Evolutionary conservation across 257 asterid genomes (phyloP).

Genomic region (Fraxinus cuspidata): DNA sequence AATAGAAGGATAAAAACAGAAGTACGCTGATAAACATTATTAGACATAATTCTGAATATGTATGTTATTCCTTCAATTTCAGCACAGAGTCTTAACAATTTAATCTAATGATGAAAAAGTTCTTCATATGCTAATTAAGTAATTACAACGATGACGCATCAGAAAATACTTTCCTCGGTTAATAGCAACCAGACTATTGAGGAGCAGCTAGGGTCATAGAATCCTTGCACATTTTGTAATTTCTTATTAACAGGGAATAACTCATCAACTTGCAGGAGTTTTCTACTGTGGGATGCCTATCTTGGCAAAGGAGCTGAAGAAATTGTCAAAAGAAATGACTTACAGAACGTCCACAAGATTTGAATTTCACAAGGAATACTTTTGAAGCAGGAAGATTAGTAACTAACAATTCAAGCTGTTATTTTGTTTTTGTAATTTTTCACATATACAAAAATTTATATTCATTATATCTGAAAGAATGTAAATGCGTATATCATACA

Average conservation of each 20-base stretch:
- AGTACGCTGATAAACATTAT: not conserved
- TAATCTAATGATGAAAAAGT: not conserved
- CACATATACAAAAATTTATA: slow-evolving; percentile 30
- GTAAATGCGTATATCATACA: slow-evolving; percentile 36
- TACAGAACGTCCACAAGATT: slow-evolving; percentile 76
- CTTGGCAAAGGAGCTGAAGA: slow-evolving; percentile 76
- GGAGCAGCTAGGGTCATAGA: not conserved
- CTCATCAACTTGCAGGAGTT: slow-evolving; percentile 52
- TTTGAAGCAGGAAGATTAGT: slow-evolving; percentile 37
- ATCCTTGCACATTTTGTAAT: not conserved
- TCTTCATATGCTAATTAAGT: not conserved
- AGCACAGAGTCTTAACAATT: not conserved
- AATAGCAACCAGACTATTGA: not conserved
- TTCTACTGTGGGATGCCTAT: slow-evolving; percentile 81
- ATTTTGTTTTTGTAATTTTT: slow-evolving; percentile 31
- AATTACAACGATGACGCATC: not conserved
- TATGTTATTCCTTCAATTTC: not conserved
- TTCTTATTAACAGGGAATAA: not conserved
- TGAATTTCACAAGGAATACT: slow-evolving; percentile 80
- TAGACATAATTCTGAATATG: not conserved
- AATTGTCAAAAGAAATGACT: slow-evolving; percentile 65
- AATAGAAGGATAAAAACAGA: not conserved
- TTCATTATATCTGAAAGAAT: slow-evolving; percentile 29
- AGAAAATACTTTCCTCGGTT: not conserved
- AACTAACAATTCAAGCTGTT: slow-evolving; percentile 13